Conservation (phyloP, 208 protist genomes). For the Herpetomonas tarakana region DNA sequence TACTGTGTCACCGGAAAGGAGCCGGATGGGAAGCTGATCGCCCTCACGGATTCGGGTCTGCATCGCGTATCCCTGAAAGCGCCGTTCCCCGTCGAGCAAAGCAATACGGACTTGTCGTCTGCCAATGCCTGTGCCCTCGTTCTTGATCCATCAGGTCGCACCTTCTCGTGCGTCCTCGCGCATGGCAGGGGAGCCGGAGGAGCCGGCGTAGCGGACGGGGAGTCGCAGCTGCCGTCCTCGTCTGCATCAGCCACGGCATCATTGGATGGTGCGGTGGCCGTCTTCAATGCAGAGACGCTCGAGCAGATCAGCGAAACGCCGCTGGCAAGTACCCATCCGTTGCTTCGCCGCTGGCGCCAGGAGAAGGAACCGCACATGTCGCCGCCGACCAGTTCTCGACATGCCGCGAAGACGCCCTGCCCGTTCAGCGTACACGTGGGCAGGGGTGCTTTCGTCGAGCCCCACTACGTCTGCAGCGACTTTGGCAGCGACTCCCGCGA, state of each 20-base stretch:
- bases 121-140: background rate
- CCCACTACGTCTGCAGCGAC: background rate
- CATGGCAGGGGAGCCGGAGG: background rate
- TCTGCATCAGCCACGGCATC: too few relatives aligned
- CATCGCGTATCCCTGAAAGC: conserved; percentile 20
- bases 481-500: background rate
- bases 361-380: too few relatives aligned
- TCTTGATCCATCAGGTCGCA: background rate
- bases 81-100: conserved; percentile 19
- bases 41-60: conserved; percentile 21
- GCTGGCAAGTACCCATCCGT: too few relatives aligned
- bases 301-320: too few relatives aligned
- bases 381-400: too few relatives aligned
- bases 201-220: background rate
- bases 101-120: conserved; percentile 18
- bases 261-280: too few relatives aligned
- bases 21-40: background rate
- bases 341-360: too few relatives aligned
- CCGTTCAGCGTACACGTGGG: conserved; percentile 6
- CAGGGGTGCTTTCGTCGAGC: conserved; percentile 12
- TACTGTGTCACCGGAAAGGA: conserved; percentile 19
- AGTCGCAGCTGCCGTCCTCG: too few relatives aligned
- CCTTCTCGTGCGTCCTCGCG: background rate
- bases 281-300: too few relatives aligned
- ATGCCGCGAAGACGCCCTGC: too few relatives aligned